Evolutionary conservation across 371 early-diverging fungal species (phyloP).

Genomic region (Syncephalis fuscata): DNA sequence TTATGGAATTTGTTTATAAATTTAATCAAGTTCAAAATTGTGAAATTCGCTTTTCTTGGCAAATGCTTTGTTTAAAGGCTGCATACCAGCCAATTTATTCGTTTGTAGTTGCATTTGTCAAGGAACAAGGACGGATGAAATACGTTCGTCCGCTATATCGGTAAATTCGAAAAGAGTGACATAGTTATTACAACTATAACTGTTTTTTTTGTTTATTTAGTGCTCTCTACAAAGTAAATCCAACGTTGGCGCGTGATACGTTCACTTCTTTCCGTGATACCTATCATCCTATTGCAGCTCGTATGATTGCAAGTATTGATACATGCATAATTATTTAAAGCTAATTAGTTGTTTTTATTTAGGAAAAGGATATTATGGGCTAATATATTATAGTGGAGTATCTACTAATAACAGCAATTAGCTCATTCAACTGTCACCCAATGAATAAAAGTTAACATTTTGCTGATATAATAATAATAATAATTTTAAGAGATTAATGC

Average conservation of each 20-base stretch:
- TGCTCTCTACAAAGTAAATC: constrained; percentile 35
- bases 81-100: constrained; percentile 60
- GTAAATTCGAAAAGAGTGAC: neutral
- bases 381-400: too few relatives aligned
- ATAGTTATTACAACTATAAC: constrained; percentile 9
- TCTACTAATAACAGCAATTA: too few relatives aligned
- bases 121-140: constrained; percentile 91
- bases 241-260: constrained; percentile 58
- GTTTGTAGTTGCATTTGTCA: constrained; percentile 58
- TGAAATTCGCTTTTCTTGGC: constrained; percentile 84
- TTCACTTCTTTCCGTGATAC: constrained; percentile 60
- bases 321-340: too few relatives aligned
- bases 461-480: too few relatives aligned
- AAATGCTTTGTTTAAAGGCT: constrained; percentile 57
- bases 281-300: constrained; percentile 88
- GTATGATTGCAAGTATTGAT: constrained; percentile 37
- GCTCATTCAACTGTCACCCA: too few relatives aligned
- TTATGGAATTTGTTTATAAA: constrained; percentile 57
- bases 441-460: too few relatives aligned
- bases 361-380: too few relatives aligned
- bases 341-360: too few relatives aligned
- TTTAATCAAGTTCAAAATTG: constrained; percentile 55
- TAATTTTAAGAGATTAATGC: too few relatives aligned
- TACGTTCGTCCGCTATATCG: constrained; percentile 73
- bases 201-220: constrained; percentile 10